These are phyloP conservation scores for Melampsora larici-populina DNA, from an alignment of 1,284 basidiomycete species.

Conservation along the genomic window DNA sequence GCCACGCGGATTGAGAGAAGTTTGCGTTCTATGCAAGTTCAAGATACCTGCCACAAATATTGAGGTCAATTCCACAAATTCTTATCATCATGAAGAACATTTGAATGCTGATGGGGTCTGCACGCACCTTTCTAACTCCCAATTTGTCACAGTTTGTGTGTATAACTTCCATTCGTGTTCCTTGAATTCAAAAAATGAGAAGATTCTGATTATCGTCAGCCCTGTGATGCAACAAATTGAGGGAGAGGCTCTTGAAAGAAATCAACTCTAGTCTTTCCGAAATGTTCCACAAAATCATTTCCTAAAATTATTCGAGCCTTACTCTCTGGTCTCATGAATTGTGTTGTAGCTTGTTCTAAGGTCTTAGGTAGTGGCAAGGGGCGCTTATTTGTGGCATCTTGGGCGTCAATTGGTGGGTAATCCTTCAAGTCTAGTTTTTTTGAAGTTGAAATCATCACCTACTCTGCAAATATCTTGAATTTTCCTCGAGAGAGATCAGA, in stretches of 20 bases:
- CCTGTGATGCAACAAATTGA: not conserved
- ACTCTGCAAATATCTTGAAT: no score
- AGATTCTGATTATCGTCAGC: not conserved
- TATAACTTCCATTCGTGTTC: constrained; percentile 42
- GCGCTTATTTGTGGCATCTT: not conserved
- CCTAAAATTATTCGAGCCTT: constrained; percentile 27
- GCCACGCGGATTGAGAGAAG: no score
- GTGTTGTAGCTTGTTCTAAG: constrained; percentile 22
- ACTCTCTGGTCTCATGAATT: constrained; percentile 40
- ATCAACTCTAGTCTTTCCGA: constrained; percentile 29
- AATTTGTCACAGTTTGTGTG: constrained; percentile 39
- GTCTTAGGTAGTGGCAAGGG: constrained; percentile 20
- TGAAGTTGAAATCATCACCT: no score
- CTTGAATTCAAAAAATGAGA: not conserved
- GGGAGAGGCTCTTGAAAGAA: not conserved
- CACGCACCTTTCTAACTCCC: constrained; percentile 39
- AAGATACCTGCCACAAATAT: constrained; percentile 9
- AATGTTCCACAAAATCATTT: constrained; percentile 34
- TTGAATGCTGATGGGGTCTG: not conserved
- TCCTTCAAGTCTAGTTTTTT: not conserved
- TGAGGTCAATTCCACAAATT: not conserved
- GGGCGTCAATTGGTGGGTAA: not conserved
- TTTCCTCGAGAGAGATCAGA: no score
- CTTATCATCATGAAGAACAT: no score
- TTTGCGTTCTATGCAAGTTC: constrained; percentile 2